Evolutionary conservation across 495 filamentous ascomycete genomes (phyloP).

Genomic region (Pyrenula massariospora): DNA sequence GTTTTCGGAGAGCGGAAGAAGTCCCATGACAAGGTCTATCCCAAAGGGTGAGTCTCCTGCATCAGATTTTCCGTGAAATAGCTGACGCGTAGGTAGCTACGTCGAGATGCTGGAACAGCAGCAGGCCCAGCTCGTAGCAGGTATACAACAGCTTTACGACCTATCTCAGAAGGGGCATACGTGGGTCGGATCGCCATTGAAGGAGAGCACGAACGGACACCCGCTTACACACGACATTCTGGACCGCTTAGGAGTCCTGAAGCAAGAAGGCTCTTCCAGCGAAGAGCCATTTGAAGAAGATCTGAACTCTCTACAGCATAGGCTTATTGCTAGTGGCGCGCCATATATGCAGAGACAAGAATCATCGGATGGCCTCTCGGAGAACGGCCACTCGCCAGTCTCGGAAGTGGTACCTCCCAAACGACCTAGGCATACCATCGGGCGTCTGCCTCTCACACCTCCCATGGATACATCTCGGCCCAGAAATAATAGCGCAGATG

Average conservation of each 20-base stretch:
- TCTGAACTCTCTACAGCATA: constrained; percentile 39
- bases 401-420: constrained; percentile 4
- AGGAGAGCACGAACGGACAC: constrained; percentile 40
- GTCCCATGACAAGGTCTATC: constrained; percentile 51
- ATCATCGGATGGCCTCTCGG: constrained; percentile 39
- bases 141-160: constrained; percentile 48
- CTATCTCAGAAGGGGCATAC: constrained; percentile 34
- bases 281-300: constrained; percentile 50
- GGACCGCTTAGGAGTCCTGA: constrained; percentile 43
- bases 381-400: constrained; percentile 35
- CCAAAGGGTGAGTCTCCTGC: constrained; percentile 43
- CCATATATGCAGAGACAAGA: constrained; percentile 37
- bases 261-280: constrained; percentile 24
- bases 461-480: background rate
- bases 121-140: constrained; percentile 50
- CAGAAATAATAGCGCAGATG: background rate
- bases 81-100: constrained; percentile 30
- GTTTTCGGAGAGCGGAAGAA: constrained; percentile 53
- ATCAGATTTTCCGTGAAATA: constrained; percentile 6
- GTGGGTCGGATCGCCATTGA: constrained; percentile 43
- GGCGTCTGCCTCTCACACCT: background rate
- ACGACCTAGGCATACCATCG: background rate
- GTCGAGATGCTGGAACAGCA: constrained; percentile 66
- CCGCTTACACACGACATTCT: constrained; percentile 58
- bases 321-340: constrained; percentile 36